Evolutionary conservation across 2,329 filamentous ascomycete species (phyloP).

Genomic region (Colletotrichum lini): DNA sequence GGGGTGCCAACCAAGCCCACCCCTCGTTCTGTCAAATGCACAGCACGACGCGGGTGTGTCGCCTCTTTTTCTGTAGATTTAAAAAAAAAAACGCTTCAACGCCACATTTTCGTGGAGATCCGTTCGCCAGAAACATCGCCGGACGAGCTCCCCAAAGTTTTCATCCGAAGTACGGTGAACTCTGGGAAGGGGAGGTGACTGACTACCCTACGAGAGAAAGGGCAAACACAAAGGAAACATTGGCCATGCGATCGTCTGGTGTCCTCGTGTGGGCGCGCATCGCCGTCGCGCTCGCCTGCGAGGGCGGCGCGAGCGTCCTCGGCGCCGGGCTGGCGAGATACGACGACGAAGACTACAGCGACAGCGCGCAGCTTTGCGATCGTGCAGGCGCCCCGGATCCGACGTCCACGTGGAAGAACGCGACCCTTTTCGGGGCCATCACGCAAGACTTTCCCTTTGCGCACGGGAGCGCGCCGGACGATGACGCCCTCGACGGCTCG

Average conservation of each 20-base stretch:
- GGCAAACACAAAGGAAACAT: neutral
- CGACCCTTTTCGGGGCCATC: neutral
- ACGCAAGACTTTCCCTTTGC: neutral
- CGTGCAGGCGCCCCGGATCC: slow-evolving; percentile 16
- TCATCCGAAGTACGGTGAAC: slow-evolving; percentile 26
- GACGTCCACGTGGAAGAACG: neutral
- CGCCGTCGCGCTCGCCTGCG: slow-evolving; percentile 17
- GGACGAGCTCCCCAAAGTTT: neutral
- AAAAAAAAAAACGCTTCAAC: neutral
- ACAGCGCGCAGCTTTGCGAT: slow-evolving; percentile 14
- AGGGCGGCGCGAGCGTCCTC: slow-evolving; percentile 1
- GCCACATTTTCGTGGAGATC: neutral
- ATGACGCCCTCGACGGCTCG: slow-evolving; percentile 18
- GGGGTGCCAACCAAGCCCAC: neutral
- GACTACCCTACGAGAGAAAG: neutral
- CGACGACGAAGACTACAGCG: neutral
- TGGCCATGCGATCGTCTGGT: slow-evolving; percentile 31
- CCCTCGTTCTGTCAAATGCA: neutral
- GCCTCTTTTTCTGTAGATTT: too few species aligned
- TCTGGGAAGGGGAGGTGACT: neutral
- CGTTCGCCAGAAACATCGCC: neutral
- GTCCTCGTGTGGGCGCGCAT: slow-evolving; percentile 31
- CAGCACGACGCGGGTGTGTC: neutral
- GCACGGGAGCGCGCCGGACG: slow-evolving; percentile 22
- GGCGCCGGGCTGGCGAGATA: neutral